Base-by-base conservation (phyloP, 2,329 filamentous ascomycete species). In the Sporothrix pallida region DNA sequence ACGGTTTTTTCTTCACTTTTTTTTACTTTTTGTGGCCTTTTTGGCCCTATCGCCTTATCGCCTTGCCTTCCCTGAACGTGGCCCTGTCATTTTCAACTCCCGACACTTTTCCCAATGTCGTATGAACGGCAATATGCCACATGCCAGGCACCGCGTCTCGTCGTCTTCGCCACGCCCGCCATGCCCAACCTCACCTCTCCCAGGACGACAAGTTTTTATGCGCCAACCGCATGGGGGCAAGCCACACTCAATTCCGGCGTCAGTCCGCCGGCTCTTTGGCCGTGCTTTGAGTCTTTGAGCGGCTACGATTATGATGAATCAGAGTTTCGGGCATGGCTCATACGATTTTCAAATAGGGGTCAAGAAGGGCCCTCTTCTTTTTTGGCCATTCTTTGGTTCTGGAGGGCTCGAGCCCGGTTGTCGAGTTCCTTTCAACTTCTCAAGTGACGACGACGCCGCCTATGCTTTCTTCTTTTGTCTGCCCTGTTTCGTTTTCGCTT, bases 1-100 rank as follows among this genome's bases (percentile, higher is more conserved):
- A 63, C 17, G 20, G 52, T 1, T 17, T 63, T n/a, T n/a, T 17
- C 26, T 17, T 37, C 26, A 13, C 58, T 17, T 6, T 60, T 37
- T 31, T 42, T 42, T 13, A 5, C 13, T 58, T 20, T 60, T 37
- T 23, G 23, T 31, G 23, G 23, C 54, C 1, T 58, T 23, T 58
- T 26, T 48, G 5, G 12, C 15, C 15, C 15, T 17, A 23, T 8
- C n/a, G n/a, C 52, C 26, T 31, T 60, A 10, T 60, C 8, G 52
- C 52, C 23, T 60, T 13, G 26, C 26, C 26, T 60, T 37, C 17
- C 26, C 13, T 50, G 48, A 17, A 50, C 48, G 12, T 60, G 56
- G 56, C 26, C 56, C 60, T 63, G 60, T 37, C 37, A 46, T 20
- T 48, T 10, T 42, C 42, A 65, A 46, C 60, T 63, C 60, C 62